These are phyloP conservation scores for Penicillium mononematosum DNA, from an alignment of 495 filamentous ascomycete species.

Conservation along the genomic window DNA sequence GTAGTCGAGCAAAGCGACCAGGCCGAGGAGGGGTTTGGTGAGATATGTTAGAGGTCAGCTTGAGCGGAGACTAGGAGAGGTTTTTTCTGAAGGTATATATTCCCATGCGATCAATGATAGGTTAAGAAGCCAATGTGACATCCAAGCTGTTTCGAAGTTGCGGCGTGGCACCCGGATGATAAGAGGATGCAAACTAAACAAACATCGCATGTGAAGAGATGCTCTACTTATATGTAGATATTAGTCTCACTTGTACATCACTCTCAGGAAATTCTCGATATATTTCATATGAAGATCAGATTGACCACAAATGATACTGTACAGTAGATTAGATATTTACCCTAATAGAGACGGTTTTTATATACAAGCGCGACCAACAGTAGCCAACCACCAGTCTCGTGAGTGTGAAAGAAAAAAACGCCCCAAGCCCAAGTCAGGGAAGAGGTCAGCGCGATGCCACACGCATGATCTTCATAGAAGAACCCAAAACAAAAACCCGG, in stretches of 20 bases:
- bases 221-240: neutral
- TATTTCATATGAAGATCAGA: neutral
- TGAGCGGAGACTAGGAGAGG: neutral
- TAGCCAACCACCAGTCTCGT: conserved; percentile 8
- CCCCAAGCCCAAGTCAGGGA: conserved; percentile 10
- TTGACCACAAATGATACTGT: conserved; percentile 17
- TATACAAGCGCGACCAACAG: conserved; percentile 23
- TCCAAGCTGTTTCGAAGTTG: neutral
- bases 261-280: neutral
- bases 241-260: neutral
- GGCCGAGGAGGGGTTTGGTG: neutral
- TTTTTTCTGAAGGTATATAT: neutral
- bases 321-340: conserved; percentile 28
- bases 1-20: neutral
- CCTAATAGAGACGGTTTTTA: conserved; percentile 16
- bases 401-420: conserved; percentile 1
- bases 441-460: conserved; percentile 17
- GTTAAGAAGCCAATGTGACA: neutral
- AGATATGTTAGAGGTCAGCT: neutral
- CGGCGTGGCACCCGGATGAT: conserved; percentile 4
- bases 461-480: conserved; percentile 7
- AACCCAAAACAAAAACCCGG: conserved; percentile 14
- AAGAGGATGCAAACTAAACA: conserved; percentile 27
- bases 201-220: conserved; percentile 12
- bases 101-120: conserved; percentile 4